phyloP scores from a whole-genome alignment of 768 basidiomycete genomes.

The Cyclocybe aegerita region DNA sequence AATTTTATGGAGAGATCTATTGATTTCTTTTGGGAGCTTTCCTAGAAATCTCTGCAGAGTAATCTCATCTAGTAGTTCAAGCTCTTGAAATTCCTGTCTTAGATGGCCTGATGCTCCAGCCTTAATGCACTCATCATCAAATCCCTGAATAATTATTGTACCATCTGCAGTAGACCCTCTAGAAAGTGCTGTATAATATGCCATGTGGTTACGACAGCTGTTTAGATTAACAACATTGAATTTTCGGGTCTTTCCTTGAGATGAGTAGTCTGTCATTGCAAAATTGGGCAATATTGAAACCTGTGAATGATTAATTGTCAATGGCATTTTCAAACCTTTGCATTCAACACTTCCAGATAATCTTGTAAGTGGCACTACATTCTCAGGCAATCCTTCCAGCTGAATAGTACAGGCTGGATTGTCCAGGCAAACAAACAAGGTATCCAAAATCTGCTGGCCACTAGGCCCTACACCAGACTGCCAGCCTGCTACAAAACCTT shows the following conservation, averaged over 20 bases:
- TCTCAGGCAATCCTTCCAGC: constrained; percentile 23
- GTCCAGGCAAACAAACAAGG: constrained; percentile 26
- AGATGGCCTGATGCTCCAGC: constrained; percentile 13
- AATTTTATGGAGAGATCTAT: constrained; percentile 10
- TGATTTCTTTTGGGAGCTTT: constrained; percentile 7
- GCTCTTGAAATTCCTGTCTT: constrained; percentile 25
- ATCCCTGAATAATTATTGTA: constrained; percentile 26
- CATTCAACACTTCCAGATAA: constrained; percentile 4
- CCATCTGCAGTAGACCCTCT: constrained; percentile 22
- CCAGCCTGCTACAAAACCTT: constrained; percentile 31
- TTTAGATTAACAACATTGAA: constrained; percentile 25
- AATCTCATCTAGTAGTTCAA: constrained; percentile 29
- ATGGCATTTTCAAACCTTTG: constrained; percentile 12
- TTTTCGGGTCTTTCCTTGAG: constrained; percentile 23
- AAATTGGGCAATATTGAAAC: constrained; percentile 28
- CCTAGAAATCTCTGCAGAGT: constrained; percentile 15
- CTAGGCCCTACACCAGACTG: constrained; percentile 8
- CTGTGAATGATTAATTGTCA: constrained; percentile 17
- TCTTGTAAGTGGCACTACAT: constrained; percentile 29
- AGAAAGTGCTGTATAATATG: constrained; percentile 26
- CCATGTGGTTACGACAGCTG: constrained; percentile 13
- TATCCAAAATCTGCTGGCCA: constrained; percentile 25
- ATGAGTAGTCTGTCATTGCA: too few species aligned
- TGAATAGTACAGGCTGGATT: constrained; percentile 23
- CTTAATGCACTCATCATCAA: constrained; percentile 18